phyloP scores from a whole-genome alignment of 176 grass and related monocot species.

The Urochloa ruziziensis region DNA sequence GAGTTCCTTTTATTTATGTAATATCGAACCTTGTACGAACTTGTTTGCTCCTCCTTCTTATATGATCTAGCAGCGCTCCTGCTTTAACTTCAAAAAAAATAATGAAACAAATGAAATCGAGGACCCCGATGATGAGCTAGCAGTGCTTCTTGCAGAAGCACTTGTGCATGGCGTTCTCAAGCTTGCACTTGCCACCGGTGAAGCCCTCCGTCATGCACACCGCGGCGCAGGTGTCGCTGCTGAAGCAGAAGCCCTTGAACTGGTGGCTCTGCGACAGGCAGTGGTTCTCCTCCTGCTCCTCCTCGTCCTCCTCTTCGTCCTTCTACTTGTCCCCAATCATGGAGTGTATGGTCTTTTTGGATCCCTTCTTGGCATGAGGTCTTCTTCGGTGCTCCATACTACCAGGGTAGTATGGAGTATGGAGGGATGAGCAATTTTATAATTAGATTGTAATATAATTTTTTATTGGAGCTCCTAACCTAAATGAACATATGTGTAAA shows the following conservation, averaged over 20 bases:
- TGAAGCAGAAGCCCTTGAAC: not conserved
- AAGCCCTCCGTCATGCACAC: not conserved
- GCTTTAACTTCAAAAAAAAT: no score
- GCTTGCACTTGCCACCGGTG: not conserved
- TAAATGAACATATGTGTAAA: no score
- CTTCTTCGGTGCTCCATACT: no score
- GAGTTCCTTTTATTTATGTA: no score
- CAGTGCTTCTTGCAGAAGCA: conserved; percentile 19
- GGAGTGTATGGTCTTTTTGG: not conserved
- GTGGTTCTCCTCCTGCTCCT: not conserved
- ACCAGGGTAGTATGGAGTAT: no score
- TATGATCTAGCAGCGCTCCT: no score
- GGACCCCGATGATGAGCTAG: not conserved
- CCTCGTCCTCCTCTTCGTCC: not conserved
- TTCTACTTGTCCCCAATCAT: not conserved
- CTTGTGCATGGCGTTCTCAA: not conserved
- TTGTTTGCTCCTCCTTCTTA: no score
- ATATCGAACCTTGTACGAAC: no score
- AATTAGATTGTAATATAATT: no score
- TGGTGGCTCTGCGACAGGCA: not conserved
- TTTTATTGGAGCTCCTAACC: no score
- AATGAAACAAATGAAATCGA: not conserved
- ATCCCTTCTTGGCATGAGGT: not conserved
- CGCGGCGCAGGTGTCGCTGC: not conserved
- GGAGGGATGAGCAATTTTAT: no score